Conservation (phyloP, 306 rosid genomes). For the Lathyrus aphaca region DNA sequence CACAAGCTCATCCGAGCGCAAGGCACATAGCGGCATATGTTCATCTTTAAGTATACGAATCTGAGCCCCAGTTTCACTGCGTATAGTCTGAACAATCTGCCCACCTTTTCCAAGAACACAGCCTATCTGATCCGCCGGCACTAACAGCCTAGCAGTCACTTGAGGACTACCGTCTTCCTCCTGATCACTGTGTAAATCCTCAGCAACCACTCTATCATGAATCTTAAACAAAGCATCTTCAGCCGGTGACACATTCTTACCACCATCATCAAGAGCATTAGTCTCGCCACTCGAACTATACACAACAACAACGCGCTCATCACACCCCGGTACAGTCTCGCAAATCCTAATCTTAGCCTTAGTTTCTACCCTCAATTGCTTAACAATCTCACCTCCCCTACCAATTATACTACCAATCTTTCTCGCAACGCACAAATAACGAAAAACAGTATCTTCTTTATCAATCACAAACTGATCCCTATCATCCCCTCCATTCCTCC, state of each 20-base stretch:
- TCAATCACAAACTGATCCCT: slow-evolving; percentile 85
- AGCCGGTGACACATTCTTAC: slow-evolving; percentile 66
- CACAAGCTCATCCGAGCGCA: slow-evolving; percentile 90
- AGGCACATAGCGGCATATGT: slow-evolving; percentile 77
- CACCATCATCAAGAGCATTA: slow-evolving; percentile 68
- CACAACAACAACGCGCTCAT: slow-evolving; percentile 83
- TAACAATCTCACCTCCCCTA: slow-evolving; percentile 97
- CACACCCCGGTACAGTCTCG: slow-evolving; percentile 82
- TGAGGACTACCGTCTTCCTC: slow-evolving; percentile 68
- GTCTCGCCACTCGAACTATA: slow-evolving; percentile 78
- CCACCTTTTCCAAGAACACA: slow-evolving; percentile 97
- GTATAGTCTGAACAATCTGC: slow-evolving; percentile 79
- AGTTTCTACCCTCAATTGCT: slow-evolving; percentile 87
- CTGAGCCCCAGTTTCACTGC: slow-evolving; percentile 90
- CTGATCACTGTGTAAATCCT: slow-evolving; percentile 74
- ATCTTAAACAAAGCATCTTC: slow-evolving; percentile 88
- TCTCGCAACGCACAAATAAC: slow-evolving; percentile 75
- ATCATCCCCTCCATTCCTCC: slow-evolving; percentile 82
- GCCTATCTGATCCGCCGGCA: slow-evolving; percentile 97
- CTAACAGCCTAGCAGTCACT: slow-evolving; percentile 80
- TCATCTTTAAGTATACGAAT: slow-evolving; percentile 96
- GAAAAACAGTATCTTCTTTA: slow-evolving; percentile 81
- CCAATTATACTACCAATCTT: slow-evolving; percentile 98
- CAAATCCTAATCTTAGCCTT: slow-evolving; percentile 92
- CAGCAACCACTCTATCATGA: slow-evolving; percentile 91